These are phyloP conservation scores for Acacia crassicarpa DNA, from an alignment of 306 rosid genomes.

Conservation along the genomic window DNA sequence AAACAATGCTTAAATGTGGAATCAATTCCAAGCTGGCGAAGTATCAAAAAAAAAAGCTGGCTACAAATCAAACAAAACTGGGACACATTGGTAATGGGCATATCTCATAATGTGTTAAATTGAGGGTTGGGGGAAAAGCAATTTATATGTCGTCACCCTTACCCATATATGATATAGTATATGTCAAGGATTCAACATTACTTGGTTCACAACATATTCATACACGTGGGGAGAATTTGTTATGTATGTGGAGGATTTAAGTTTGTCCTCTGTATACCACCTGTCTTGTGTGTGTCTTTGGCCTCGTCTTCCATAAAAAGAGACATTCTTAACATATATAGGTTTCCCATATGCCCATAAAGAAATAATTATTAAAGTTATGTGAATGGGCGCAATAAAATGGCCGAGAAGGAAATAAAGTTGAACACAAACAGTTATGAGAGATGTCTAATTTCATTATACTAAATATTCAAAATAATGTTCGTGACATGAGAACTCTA, in stretches of 20 bases:
- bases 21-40: no score
- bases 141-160: not conserved
- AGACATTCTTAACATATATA: not conserved
- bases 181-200: not conserved
- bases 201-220: not conserved
- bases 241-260: not conserved
- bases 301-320: not conserved
- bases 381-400: not conserved
- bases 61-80: not conserved
- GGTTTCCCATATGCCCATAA: conserved; percentile 4
- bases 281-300: not conserved
- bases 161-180: no score
- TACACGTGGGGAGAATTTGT: not conserved
- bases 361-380: not conserved
- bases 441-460: not conserved
- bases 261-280: not conserved
- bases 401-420: not conserved
- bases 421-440: not conserved
- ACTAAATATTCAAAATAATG: not conserved
- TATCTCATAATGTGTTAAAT: not conserved
- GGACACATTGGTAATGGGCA: not conserved
- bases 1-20: not conserved
- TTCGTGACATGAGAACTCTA: not conserved
- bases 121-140: conserved; percentile 9
- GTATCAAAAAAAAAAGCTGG: not conserved